A percentile compares a stretch with the other conserved stretches of the same genome.
These are phyloP conservation scores for Vanrija sp. DNA, from an alignment of 1,284 basidiomycete genomes.

Conservation along the genomic window DNA sequence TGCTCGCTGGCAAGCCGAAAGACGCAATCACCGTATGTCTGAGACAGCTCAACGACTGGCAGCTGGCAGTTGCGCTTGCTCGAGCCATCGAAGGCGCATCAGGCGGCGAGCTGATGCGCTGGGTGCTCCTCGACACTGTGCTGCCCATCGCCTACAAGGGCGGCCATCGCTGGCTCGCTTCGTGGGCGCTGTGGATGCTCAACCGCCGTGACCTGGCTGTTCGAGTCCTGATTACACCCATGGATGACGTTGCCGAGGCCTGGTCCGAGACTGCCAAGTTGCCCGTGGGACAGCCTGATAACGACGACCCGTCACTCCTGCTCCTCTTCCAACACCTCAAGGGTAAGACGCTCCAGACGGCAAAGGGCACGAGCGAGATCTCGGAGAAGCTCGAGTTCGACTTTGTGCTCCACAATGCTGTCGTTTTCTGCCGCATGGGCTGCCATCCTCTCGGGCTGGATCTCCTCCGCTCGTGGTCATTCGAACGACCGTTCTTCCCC, in stretches of 20 bases:
- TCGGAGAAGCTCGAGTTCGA: constrained; percentile 82
- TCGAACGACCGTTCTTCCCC: constrained; percentile 63
- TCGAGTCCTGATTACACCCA: constrained; percentile 42
- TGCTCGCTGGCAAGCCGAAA: constrained; percentile 80
- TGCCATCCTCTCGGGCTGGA: constrained; percentile 84
- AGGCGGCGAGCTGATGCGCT: constrained; percentile 65
- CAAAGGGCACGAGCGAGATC: constrained; percentile 84
- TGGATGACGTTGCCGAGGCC: constrained; percentile 32
- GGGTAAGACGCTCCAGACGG: constrained; percentile 82
- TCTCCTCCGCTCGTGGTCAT: constrained; percentile 83
- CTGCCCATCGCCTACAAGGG: constrained; percentile 77
- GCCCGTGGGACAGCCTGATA: constrained; percentile 75
- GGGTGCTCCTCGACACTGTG: constrained; percentile 68
- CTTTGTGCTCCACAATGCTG: constrained; percentile 86
- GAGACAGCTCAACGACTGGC: constrained; percentile 81
- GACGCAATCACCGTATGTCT: constrained; percentile 92
- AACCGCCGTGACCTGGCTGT: constrained; percentile 80
- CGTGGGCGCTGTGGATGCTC: constrained; percentile 93
- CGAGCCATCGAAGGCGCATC: constrained; percentile 76
- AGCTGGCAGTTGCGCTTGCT: constrained; percentile 81
- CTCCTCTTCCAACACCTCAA: constrained; percentile 86
- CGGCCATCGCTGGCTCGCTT: constrained; percentile 92
- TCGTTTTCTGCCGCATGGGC: constrained; percentile 91
- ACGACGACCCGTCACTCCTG: constrained; percentile 86
- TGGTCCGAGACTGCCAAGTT: constrained; percentile 24